Evolutionary conservation across 805 yeast genomes (phyloP), one percentile per base, ranked within the genome.

Genomic region (Candida ortonii): DNA sequence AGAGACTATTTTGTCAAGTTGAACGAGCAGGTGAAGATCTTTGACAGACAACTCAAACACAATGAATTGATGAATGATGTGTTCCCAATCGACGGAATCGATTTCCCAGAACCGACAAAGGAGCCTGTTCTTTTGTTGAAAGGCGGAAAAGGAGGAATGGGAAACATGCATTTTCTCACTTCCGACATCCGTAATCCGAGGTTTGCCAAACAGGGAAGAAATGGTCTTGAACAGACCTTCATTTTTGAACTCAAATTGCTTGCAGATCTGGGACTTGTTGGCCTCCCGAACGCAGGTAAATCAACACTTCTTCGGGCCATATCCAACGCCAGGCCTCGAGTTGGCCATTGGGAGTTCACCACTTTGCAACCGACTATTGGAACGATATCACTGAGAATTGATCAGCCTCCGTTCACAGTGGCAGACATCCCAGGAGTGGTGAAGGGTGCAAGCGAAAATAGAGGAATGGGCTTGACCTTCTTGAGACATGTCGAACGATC

Each of bases 401-500:
- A 79, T 45, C 70, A 71, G 39, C 76, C 74, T 4, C 72, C 83
- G 5, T 89, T 90, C 56, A 85, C 96, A 0, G 97, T 93, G 1
- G 97, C 97, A 1, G 98, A 93, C 64, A 93, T 93, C 38, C 98
- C 98, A 0, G 98, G 98, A 6, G 83, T 93, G 28, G 84, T 93
- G 40, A 72, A 79, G 57, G 97, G 95, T 6, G 97, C 98, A 0
- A 72, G 78, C 6, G 64, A 77, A 30, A 84, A 89, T 53, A 80
- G 73, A 55, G 98, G 98, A 2, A 80, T 93, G 84, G 98, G 98
- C 0, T 67, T 87, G 30, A 96, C 88, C 43, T 93, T 93, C 58
- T 63, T 93, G 44, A 71, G 96, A 36, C 98, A 93, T 57, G 78
- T 93, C 29, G 97, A 93, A 59, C 71, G 98, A 44, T 84, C 96